phyloP scores from a whole-genome alignment of 768 basidiomycete genomes.

The Tylopilus vinaceipallidus region DNA sequence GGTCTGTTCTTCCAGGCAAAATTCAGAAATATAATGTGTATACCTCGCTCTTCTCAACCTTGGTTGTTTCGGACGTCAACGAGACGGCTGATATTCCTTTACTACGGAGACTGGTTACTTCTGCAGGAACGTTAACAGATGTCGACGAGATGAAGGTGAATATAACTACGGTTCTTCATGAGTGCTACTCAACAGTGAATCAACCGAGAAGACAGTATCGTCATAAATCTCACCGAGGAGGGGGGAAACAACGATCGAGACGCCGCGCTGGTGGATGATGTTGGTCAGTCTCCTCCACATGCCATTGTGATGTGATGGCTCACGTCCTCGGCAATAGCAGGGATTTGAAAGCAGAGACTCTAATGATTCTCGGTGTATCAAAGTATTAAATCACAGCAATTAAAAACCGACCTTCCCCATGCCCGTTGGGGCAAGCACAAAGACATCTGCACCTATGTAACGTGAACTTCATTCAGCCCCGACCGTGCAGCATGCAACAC shows the following conservation, averaged over 20 bases:
- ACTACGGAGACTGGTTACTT: constrained; percentile 57
- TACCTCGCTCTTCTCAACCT: constrained; percentile 56
- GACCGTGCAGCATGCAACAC: background rate
- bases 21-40: constrained; percentile 17
- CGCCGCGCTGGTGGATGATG: constrained; percentile 47
- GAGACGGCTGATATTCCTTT: constrained; percentile 58
- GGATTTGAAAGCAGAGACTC: constrained; percentile 86
- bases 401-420: constrained; percentile 71
- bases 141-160: background rate
- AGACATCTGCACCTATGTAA: constrained; percentile 59
- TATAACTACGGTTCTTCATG: constrained; percentile 72
- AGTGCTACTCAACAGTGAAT: constrained; percentile 46
- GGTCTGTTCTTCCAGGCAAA: background rate
- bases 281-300: background rate
- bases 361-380: constrained; percentile 24
- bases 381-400: background rate
- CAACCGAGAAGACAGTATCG: background rate
- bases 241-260: constrained; percentile 77
- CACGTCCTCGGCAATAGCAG: constrained; percentile 66
- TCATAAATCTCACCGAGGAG: constrained; percentile 52
- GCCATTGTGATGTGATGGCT: no score
- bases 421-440: constrained; percentile 83
- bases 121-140: constrained; percentile 35
- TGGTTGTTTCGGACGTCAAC: constrained; percentile 63
- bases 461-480: constrained; percentile 1